Conservation (phyloP, 305 asterid species). For the Fraxinus angustifolia region DNA sequence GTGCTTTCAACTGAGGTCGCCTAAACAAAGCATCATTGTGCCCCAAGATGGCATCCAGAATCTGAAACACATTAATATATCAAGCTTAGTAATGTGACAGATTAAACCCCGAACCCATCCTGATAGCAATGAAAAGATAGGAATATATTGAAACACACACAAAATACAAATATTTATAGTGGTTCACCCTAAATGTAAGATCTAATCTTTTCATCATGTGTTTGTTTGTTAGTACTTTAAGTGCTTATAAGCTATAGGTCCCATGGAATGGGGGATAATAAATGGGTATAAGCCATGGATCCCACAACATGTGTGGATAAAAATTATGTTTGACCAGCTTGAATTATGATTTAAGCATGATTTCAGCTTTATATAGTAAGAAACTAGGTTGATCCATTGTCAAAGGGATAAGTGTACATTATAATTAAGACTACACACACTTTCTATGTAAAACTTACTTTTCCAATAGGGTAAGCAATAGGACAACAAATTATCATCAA, state of each 20-base stretch:
- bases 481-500: conserved; percentile 86
- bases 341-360: background rate
- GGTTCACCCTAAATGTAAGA: background rate
- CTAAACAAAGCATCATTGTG: conserved; percentile 78
- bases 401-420: background rate
- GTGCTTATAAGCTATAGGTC: background rate
- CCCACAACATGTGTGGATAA: background rate
- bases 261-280: background rate
- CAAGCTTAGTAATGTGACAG: background rate
- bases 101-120: background rate
- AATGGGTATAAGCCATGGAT: background rate
- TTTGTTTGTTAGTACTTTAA: background rate
- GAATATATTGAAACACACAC: background rate
- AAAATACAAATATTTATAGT: background rate
- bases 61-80: conserved; percentile 33
- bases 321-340: background rate
- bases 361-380: background rate
- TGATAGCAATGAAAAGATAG: background rate
- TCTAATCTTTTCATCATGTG: background rate
- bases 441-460: conserved; percentile 39
- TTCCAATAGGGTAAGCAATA: conserved; percentile 84
- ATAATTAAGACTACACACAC: background rate
- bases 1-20: conserved; percentile 92
- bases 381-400: background rate
- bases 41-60: conserved; percentile 81